Evolutionary conservation across 106 monocot genomes (phyloP), one percentile per base, ranked within the genome.

Genomic region (Dendrobium officinale): DNA sequence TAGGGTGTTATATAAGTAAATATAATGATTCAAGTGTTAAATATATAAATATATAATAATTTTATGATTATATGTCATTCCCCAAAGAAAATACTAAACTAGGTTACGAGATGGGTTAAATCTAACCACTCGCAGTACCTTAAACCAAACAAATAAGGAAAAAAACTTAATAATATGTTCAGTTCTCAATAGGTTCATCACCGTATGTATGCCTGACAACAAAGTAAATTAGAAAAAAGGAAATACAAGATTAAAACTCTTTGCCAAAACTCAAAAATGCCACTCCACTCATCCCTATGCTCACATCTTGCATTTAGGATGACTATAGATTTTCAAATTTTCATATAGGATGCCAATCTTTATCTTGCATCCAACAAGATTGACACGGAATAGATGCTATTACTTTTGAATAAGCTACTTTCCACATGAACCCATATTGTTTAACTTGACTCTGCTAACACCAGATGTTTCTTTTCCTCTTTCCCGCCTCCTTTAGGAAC

Each of bases 321-420:
- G 15, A 56, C 1, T 56, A 15, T 56, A 56, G 4, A 56, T 11
- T 56, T 56, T 56, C 56, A 56, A 56, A 56, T 56, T 56, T 56
- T 11, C 56, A 56, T 15, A 15, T 56, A 56, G 45, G 56, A 56
- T 56, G 17, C 9, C 56, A 5, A 45, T 56, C 15, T 15, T 56
- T 15, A 56, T 67, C 26, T 27, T 67, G 67, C 67, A 67, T 8
- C 67, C 67, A 8, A 27, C 24, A 6, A 27, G 9, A 27, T 27
- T 67, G 5, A 67, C 7, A 31, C 26, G 20, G 67, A 24, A 27
- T 7, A 26, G 27, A 67, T 67, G 27, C 10, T 67, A 67, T 24
- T 67, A 11, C 67, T 67, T 67, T 67, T 67, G 29, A 67, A 67
- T 67, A 67, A 67, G 67, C 27, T 24, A 24, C 67, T 67, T 67